Evolutionary conservation across 495 filamentous ascomycete genomes (phyloP).

Genomic region (Rhypophila decipiens): DNA sequence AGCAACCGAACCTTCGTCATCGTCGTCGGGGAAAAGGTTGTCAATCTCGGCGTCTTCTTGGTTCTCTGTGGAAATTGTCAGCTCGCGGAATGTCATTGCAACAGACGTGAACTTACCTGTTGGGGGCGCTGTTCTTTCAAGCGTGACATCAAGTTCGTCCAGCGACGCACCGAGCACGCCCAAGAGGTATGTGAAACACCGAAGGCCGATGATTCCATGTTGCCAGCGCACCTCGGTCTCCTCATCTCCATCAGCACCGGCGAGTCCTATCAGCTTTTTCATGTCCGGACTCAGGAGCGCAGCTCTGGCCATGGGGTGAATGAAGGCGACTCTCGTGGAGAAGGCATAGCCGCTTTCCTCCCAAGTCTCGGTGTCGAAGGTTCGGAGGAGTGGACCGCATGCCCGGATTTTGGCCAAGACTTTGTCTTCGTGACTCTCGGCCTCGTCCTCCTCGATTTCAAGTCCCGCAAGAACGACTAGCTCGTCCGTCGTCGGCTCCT

Average conservation of each 20-base stretch:
- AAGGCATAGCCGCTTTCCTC: slow-evolving; percentile 2
- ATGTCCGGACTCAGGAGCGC: slow-evolving; percentile 3
- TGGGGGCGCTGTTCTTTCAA: background rate
- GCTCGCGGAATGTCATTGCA: too few relatives aligned
- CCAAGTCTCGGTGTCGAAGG: background rate
- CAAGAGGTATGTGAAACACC: slow-evolving; percentile 5
- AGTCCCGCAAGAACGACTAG: slow-evolving; percentile 5
- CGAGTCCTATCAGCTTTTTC: slow-evolving; percentile 5
- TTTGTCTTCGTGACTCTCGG: too few relatives aligned
- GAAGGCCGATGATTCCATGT: slow-evolving; percentile 9
- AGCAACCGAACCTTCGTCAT: slow-evolving; percentile 1
- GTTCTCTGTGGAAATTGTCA: too few relatives aligned
- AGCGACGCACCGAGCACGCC: background rate
- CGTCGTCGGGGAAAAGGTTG: slow-evolving; percentile 7
- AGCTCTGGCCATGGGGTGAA: slow-evolving; percentile 7
- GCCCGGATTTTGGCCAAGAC: slow-evolving; percentile 3
- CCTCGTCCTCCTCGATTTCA: slow-evolving; percentile 7
- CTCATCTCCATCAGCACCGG: slow-evolving; percentile 2
- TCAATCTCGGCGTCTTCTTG: slow-evolving; percentile 5
- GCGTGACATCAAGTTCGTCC: slow-evolving; percentile 1
- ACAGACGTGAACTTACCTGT: too few relatives aligned
- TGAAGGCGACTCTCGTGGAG: slow-evolving; percentile 7
- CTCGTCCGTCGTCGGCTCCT: slow-evolving; percentile 5
- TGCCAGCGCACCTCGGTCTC: slow-evolving; percentile 9
- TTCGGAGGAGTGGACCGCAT: slow-evolving; percentile 6